Evolutionary conservation across 495 filamentous ascomycete species (phyloP).

Genomic region (Aspergillus bridgeri): DNA sequence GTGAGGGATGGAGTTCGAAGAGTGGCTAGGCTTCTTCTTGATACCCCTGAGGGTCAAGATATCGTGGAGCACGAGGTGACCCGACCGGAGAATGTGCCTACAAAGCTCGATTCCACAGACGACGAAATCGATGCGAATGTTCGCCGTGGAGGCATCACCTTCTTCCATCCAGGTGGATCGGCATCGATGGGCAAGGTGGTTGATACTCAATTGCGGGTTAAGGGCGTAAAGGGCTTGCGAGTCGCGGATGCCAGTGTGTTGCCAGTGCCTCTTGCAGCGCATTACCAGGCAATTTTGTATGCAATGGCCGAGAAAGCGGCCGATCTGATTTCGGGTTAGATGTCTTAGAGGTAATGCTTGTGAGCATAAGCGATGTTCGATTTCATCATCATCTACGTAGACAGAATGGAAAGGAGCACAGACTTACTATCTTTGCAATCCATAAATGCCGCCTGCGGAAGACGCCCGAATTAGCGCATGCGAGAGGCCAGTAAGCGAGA

Average conservation of each 20-base stretch:
- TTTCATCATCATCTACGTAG: too few species aligned
- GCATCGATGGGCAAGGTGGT: conserved; percentile 42
- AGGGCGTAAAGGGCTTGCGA: conserved; percentile 34
- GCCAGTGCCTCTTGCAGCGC: conserved; percentile 28
- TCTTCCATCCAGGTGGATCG: conserved; percentile 29
- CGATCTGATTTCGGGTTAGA: conserved; percentile 14
- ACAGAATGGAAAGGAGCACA: too few species aligned
- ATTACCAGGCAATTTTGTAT: conserved; percentile 33
- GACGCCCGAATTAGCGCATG: neutral
- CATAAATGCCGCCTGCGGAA: neutral
- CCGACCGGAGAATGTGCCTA: conserved; percentile 13
- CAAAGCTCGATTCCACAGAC: conserved; percentile 23
- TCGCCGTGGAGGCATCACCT: conserved; percentile 18
- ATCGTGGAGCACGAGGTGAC: conserved; percentile 23
- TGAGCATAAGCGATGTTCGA: too few species aligned
- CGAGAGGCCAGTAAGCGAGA: neutral
- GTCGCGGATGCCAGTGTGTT: conserved; percentile 41
- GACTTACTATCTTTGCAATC: too few species aligned
- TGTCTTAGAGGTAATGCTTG: neutral
- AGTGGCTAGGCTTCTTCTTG: conserved; percentile 10
- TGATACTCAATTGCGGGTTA: conserved; percentile 33
- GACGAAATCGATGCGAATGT: conserved; percentile 30
- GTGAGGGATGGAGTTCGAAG: conserved; percentile 24
- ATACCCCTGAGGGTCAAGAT: conserved; percentile 18
- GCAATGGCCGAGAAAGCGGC: conserved; percentile 36